Evolutionary conservation across 345 rosid genomes (phyloP).

Genomic region (Barbarea vulgaris): DNA sequence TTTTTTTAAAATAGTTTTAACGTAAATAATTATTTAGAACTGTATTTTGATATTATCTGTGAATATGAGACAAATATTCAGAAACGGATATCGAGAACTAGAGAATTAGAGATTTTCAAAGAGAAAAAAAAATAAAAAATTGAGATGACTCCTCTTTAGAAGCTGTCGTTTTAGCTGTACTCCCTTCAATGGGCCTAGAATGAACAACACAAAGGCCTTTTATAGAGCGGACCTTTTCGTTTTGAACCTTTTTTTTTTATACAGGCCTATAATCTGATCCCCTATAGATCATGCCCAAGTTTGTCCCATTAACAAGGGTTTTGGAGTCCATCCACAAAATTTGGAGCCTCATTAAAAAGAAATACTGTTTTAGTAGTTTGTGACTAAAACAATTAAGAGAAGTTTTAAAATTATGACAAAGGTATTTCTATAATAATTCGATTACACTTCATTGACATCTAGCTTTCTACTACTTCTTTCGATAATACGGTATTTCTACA

Average conservation of each 20-base stretch:
- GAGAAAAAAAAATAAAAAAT: too few relatives aligned
- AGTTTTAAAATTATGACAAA: not conserved
- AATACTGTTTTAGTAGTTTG: not conserved
- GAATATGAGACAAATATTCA: not conserved
- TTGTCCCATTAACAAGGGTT: not conserved
- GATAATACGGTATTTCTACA: too few relatives aligned
- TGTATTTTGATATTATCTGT: not conserved
- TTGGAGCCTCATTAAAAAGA: not conserved
- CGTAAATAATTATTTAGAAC: not conserved
- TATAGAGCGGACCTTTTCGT: not conserved
- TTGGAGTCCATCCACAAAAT: slow-evolving; percentile 1
- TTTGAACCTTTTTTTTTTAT: not conserved
- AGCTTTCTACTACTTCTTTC: not conserved
- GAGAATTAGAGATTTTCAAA: not conserved
- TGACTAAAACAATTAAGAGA: not conserved
- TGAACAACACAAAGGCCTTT: not conserved
- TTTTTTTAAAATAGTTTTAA: too few relatives aligned
- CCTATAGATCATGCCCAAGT: not conserved
- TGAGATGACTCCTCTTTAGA: not conserved
- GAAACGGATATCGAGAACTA: not conserved
- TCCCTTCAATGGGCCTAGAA: not conserved
- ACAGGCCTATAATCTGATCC: not conserved
- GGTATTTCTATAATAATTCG: not conserved
- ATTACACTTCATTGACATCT: not conserved
- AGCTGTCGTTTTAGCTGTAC: not conserved